Percentiles rank a stretch among this genome's conserved stretches.
These are phyloP conservation scores for Sporothrix luriei DNA, from an alignment of 2,329 filamentous ascomycete species.

Conservation along the genomic window DNA sequence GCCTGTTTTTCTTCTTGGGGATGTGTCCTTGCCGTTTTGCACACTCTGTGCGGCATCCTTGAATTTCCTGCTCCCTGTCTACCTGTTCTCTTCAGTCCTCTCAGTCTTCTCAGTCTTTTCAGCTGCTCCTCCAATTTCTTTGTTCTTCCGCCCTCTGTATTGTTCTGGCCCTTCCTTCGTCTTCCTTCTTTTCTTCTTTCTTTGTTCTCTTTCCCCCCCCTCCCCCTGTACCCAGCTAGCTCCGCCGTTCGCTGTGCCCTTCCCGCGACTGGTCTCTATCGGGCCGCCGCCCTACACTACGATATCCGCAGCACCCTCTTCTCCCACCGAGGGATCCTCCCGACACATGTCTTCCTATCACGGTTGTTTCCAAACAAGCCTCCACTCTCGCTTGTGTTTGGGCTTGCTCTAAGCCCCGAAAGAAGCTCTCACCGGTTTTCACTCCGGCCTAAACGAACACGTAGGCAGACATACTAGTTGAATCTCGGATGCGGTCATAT, in stretches of 20 bases:
- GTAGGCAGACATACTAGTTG: neutral
- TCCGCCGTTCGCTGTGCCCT: neutral
- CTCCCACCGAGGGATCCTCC: neutral
- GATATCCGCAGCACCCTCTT: neutral
- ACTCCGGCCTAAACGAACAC: too few relatives aligned
- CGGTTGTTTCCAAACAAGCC: neutral
- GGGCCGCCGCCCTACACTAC: conserved; percentile 15
- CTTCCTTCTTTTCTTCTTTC: neutral
- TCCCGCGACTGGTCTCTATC: conserved; percentile 5
- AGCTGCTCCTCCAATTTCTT: neutral
- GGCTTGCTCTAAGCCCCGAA: neutral
- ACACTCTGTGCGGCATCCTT: neutral
- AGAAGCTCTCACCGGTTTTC: too few relatives aligned
- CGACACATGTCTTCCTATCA: neutral
- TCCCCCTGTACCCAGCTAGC: neutral
- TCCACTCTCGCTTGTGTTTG: neutral
- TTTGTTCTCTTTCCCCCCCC: neutral
- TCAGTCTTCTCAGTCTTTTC: neutral
- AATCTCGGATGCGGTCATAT: neutral
- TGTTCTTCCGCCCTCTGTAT: neutral
- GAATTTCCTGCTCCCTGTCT: neutral
- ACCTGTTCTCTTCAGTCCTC: neutral
- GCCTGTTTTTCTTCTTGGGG: neutral
- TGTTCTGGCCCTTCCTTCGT: neutral
- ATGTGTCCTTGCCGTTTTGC: neutral